A percentile compares a stretch with the other conserved stretches of the same genome.
Evolutionary conservation across 73 alveolate genomes (phyloP).

Genomic region (Breviolum minutum): DNA sequence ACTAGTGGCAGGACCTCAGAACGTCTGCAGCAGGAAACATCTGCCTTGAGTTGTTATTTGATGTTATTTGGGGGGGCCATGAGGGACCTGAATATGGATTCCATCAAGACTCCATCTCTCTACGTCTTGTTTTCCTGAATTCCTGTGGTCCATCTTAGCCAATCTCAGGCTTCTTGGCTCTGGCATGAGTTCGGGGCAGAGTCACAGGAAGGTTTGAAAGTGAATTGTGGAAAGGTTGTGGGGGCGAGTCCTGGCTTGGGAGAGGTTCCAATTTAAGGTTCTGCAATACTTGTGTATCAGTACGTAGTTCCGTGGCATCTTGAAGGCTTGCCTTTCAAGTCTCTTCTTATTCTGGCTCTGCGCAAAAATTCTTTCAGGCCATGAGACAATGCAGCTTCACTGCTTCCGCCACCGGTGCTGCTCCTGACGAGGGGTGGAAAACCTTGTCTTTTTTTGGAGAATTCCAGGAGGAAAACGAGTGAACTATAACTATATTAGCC

Average conservation of each 20-base stretch:
- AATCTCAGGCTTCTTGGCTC: too few relatives aligned
- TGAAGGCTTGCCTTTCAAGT: background rate
- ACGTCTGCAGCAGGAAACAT: background rate
- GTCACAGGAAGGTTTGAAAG: too few relatives aligned
- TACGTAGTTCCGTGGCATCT: background rate
- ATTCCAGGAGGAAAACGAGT: too few relatives aligned
- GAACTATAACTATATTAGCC: too few relatives aligned
- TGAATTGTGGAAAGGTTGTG: background rate
- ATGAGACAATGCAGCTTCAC: conserved; percentile 1
- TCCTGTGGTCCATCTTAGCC: too few relatives aligned
- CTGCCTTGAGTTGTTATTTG: background rate
- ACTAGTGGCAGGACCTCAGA: background rate
- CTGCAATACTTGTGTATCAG: background rate
- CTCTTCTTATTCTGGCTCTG: too few relatives aligned
- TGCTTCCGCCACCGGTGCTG: conserved; percentile 18
- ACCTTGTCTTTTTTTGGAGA: too few relatives aligned
- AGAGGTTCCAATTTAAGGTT: background rate
- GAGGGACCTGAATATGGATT: background rate
- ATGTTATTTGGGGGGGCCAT: background rate
- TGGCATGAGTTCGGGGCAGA: too few relatives aligned
- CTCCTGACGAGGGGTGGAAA: background rate
- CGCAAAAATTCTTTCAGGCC: background rate
- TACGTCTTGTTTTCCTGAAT: too few relatives aligned
- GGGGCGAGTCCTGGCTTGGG: background rate
- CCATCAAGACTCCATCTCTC: too few relatives aligned